Evolutionary conservation across 2,329 filamentous ascomycete genomes (phyloP), one percentile per base, ranked within the genome.

Genomic region (Teratosphaeria zuluensis): DNA sequence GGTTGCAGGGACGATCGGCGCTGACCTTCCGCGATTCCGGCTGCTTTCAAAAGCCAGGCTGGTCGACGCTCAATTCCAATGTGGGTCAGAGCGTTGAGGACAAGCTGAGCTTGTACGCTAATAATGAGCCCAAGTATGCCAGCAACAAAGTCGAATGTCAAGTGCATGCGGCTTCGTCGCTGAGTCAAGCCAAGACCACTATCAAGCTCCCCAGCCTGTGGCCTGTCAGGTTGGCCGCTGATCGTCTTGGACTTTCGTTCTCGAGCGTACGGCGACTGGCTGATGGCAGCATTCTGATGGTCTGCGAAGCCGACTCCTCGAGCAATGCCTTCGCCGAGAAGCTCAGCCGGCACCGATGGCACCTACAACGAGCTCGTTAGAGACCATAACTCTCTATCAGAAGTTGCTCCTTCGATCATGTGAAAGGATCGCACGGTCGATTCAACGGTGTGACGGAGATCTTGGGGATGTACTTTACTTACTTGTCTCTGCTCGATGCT

Each of bases 171-270:
- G 4, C 86, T 86, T 65, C 87, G 88, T 57, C 90, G 81, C 69
- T 94, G 90, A 14, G 88, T 80, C 6, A 90, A 84, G 4, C 91
- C 92, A 16, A 95, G 85, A 0, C 90, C 90, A 54, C 85, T 75
- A 52, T 77, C 74, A n/a, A 72, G 64, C 28, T 72, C 70, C 6
- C 68, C 62, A 19, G 69, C 63, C 35, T 65, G 59, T 2, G 59
- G 59, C n/a, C 58, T 65, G 12, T 67, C 63, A 8, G 57, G 35
- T 21, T 63, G 59, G 5, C 59, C 57, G 2, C 62, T 64, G 16
- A 55, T 53, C 2, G 66, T 58, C 54, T 65, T 65, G 1, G 71
- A 72, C 55, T 86, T 87, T 59, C 86, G 83, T 70, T 92, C 88
- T 56, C 85, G 80, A 6, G 84, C 81, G 69, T 88, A 92, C 0